Evolutionary conservation across 805 yeast species (phyloP), one percentile per base, ranked within the genome.

Genomic region (Danielia reshetovae): DNA sequence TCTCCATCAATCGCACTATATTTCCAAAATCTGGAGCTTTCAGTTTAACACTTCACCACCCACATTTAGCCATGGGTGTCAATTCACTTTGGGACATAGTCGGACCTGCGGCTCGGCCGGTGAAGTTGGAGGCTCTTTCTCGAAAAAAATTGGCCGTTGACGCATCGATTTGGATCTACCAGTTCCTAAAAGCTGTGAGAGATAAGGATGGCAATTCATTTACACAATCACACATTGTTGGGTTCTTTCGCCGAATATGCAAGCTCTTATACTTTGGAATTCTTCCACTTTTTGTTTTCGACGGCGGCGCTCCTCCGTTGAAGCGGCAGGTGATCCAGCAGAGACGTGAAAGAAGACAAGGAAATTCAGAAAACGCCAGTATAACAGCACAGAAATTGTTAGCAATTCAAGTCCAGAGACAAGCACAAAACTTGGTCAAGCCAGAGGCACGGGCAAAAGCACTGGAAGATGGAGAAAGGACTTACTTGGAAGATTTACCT

Each of bases 161-260:
- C 68, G 99, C 98, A 1, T 90, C 97, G 2, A 93, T 93, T 44
- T 93, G 99, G 99, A 84, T 93, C 35, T 93, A 93, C 55, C 99
- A 93, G 57, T 93, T 93, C 53, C 66, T 93, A 44, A 93, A 90
- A 56, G 97, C 97, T 1, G 94, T 93, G 15, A 72, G 97, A 46
- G 95, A 88, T 55, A 62, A 75, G 25, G 82, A 83, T 19, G 98
- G 97, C 6, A 76, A 82, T 39, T 75, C 85, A 0, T 57, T 89
- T 40, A 70, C 74, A 19, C 84, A 79, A 41, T 81, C 96, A 0
- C 98, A 93, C 56, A 77, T 93, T 13, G 85, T 88, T n/a, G 99
- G 99, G 7, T 93, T 93, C 51, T 90, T 90, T 57, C 65, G 97
- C 43, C 71, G 99, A 35, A 88, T 93, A 11, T 89, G 97, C 62